These are phyloP conservation scores for Nadsonia starkeyi-henricii DNA, from an alignment of 1,139 yeast genomes.

Conservation along the genomic window DNA sequence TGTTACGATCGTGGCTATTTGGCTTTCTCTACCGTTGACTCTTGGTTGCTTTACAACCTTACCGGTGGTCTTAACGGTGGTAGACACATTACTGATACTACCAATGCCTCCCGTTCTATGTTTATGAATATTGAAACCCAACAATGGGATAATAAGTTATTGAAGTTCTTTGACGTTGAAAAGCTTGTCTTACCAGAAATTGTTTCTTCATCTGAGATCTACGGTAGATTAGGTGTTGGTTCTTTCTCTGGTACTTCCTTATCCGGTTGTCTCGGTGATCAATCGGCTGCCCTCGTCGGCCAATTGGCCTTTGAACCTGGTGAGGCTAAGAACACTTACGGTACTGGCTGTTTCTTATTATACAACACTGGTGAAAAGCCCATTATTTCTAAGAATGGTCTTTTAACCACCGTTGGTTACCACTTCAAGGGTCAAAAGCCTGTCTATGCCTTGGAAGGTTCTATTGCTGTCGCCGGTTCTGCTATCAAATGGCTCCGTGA, in stretches of 20 bases:
- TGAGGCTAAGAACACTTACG: constrained; percentile 91
- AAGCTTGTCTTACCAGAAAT: constrained; percentile 66
- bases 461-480: constrained; percentile 93
- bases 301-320: constrained; percentile 78
- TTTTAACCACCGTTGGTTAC: constrained; percentile 78
- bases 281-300: constrained; percentile 86
- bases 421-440: constrained; percentile 74
- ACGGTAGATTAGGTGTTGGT: constrained; percentile 37
- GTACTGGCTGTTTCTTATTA: constrained; percentile 86
- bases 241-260: constrained; percentile 49
- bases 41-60: constrained; percentile 83
- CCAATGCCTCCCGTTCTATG: constrained; percentile 86
- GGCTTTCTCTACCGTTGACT: constrained; percentile 89
- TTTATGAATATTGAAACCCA: constrained; percentile 71
- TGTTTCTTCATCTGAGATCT: constrained; percentile 65
- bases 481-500: constrained; percentile 92
- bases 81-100: constrained; percentile 68
- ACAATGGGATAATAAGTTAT: constrained; percentile 62
- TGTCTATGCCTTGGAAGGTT: constrained; percentile 85
- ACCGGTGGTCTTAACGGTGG: constrained; percentile 41
- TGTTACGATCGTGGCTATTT: constrained; percentile 65
- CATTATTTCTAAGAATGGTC: constrained; percentile 56
- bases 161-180: constrained; percentile 62
- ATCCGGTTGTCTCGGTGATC: constrained; percentile 89
- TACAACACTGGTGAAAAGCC: constrained; percentile 66